These are phyloP conservation scores for Phytophthora pistaciae DNA, from an alignment of 352 stramenopile species.

Conservation along the genomic window DNA sequence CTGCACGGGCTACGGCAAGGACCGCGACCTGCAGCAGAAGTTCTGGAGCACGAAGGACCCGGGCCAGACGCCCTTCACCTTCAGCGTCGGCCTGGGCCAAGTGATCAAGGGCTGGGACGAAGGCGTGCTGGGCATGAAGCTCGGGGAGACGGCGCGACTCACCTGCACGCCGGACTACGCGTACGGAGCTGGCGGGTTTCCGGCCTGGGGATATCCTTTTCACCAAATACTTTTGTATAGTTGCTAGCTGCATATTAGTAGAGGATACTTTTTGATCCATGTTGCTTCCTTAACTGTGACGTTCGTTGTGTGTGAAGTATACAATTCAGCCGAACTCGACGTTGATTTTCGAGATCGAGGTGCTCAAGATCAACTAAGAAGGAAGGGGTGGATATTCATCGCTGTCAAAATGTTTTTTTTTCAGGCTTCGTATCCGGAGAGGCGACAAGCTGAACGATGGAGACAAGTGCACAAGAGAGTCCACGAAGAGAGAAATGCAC, in stretches of 20 bases:
- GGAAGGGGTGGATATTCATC: neutral
- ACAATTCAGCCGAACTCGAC: conserved; percentile 94
- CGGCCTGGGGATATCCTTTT: conserved; percentile 93
- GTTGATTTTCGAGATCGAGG: conserved; percentile 94
- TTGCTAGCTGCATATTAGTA: conserved; percentile 12
- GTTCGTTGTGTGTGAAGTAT: conserved; percentile 27
- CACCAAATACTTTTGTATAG: conserved; percentile 2
- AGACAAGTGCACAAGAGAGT: neutral
- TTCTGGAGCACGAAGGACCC: conserved; percentile 98
- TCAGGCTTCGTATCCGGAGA: neutral
- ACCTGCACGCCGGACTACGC: conserved; percentile 96
- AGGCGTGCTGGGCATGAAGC: conserved; percentile 84
- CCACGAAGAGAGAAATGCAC: neutral
- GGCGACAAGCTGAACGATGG: neutral
- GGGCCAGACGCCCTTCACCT: conserved; percentile 94
- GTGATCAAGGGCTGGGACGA: conserved; percentile 98
- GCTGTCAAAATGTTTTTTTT: neutral
- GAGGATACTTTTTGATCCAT: neutral
- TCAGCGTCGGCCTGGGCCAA: conserved; percentile 91
- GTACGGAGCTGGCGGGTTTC: conserved; percentile 94
- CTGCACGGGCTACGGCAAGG: conserved; percentile 86
- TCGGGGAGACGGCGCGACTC: conserved; percentile 93
- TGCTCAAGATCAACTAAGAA: conserved; percentile 81
- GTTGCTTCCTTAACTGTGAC: conserved; percentile 49
- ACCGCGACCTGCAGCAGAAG: conserved; percentile 77